Percentiles rank a stretch among this genome's conserved stretches.
Evolutionary conservation across 306 rosid genomes (phyloP).

Genomic region (Sicyos edulis): DNA sequence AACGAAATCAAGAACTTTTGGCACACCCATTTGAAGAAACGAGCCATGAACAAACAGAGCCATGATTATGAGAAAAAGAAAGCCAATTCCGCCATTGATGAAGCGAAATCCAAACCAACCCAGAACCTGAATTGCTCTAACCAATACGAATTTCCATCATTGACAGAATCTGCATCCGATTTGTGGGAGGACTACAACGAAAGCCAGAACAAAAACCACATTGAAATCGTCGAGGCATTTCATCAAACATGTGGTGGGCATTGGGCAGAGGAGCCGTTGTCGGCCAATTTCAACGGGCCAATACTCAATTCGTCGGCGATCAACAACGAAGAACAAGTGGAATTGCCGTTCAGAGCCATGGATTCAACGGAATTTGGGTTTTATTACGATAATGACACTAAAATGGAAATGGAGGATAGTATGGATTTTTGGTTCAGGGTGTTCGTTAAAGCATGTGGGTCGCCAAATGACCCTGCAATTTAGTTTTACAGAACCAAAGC

Average conservation of each 20-base stretch:
- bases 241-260: conserved; percentile 49
- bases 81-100: conserved; percentile 32
- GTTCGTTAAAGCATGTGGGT: conserved; percentile 47
- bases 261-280: conserved; percentile 59
- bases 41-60: conserved; percentile 24
- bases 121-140: conserved; percentile 24
- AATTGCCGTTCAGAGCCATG: conserved; percentile 25
- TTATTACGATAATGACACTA: conserved; percentile 19
- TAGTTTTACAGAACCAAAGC: conserved; percentile 13
- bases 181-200: conserved; percentile 16
- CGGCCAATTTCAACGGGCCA: conserved; percentile 20
- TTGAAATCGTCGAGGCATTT: conserved; percentile 34
- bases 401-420: conserved; percentile 40
- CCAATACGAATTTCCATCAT: conserved; percentile 31
- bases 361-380: conserved; percentile 27
- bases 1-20: conserved; percentile 92
- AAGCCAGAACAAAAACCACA: conserved; percentile 35
- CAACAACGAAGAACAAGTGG: conserved; percentile 26
- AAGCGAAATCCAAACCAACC: conserved; percentile 36
- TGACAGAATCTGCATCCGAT: conserved; percentile 24
- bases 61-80: conserved; percentile 18
- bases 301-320: conserved; percentile 19
- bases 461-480: conserved; percentile 46
- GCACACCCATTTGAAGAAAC: conserved; percentile 96
- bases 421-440: conserved; percentile 85